These are phyloP conservation scores for Taphrina betulina DNA, from an alignment of 1,139 yeast genomes.

Conservation along the genomic window DNA sequence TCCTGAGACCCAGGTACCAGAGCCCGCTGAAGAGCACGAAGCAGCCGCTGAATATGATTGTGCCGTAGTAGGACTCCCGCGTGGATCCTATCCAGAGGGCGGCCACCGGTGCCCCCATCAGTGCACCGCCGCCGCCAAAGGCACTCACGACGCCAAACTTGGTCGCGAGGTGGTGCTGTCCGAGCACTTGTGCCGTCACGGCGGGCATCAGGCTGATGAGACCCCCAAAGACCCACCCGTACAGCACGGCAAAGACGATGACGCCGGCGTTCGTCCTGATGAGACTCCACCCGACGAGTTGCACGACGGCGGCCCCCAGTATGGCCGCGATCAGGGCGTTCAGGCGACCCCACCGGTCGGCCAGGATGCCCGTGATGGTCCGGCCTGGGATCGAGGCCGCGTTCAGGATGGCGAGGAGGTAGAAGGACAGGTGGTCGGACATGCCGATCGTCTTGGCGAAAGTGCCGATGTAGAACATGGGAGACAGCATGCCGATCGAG, in stretches of 20 bases:
- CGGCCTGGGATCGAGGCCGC: constrained; percentile 52
- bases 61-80: constrained; percentile 7
- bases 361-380: constrained; percentile 49
- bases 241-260: constrained; percentile 52
- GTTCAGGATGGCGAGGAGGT: constrained; percentile 49
- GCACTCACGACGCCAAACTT: constrained; percentile 33
- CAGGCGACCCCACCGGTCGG: constrained; percentile 50
- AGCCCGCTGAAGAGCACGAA: constrained; percentile 12
- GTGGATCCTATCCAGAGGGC: constrained; percentile 21
- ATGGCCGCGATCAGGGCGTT: constrained; percentile 45
- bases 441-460: constrained; percentile 41
- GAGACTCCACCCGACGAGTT: constrained; percentile 54
- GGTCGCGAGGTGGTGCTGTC: constrained; percentile 26
- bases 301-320: constrained; percentile 37
- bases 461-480: constrained; percentile 45
- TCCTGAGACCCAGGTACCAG: constrained; percentile 19
- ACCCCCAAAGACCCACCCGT: constrained; percentile 57
- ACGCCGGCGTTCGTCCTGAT: constrained; percentile 51
- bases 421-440: constrained; percentile 34
- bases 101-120: constrained; percentile 29
- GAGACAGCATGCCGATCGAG: constrained; percentile 45
- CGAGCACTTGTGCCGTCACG: constrained; percentile 56
- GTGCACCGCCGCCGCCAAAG: constrained; percentile 24
- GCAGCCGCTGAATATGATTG: constrained; percentile 24
- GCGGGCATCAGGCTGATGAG: constrained; percentile 52